phyloP scores from a whole-genome alignment of 2,329 filamentous ascomycete genomes.

The Exophiala viscosa region DNA sequence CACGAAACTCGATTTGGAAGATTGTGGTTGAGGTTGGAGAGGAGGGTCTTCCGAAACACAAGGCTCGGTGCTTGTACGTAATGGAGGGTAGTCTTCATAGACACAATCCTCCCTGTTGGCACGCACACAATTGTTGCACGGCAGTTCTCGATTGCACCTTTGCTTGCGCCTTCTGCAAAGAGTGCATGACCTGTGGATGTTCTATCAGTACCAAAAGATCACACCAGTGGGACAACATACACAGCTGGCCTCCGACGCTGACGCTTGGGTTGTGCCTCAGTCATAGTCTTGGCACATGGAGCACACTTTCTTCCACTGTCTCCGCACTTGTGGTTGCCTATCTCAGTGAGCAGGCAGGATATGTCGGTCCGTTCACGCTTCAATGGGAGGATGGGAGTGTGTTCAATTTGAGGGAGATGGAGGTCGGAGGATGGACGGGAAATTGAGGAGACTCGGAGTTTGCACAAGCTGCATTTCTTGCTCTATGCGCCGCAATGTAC shows the following conservation, averaged over 20 bases:
- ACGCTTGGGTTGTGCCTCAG: slow-evolving; percentile 29
- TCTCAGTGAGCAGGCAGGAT: no score
- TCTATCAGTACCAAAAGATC: slow-evolving; percentile 37
- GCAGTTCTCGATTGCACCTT: slow-evolving; percentile 87
- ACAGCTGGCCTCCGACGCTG: slow-evolving; percentile 44
- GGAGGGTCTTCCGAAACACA: no score
- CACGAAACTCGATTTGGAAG: background rate
- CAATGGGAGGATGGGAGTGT: no score
- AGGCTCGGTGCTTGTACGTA: slow-evolving; percentile 54
- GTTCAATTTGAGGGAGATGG: no score
- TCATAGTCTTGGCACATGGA: slow-evolving; percentile 18
- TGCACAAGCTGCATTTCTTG: no score
- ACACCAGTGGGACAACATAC: slow-evolving; percentile 32
- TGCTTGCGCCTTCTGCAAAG: slow-evolving; percentile 87
- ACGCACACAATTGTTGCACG: slow-evolving; percentile 82
- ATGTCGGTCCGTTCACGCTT: no score
- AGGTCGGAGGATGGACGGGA: no score
- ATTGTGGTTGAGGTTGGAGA: background rate
- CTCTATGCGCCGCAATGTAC: no score
- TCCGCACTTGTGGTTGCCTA: background rate
- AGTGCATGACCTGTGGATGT: slow-evolving; percentile 76
- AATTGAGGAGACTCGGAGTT: no score
- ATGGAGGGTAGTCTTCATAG: slow-evolving; percentile 47
- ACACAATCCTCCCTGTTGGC: slow-evolving; percentile 55
- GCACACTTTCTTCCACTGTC: background rate